Evolutionary conservation across 148 eudicot genomes (phyloP).

Genomic region (Vaccinium vitisidaea): DNA sequence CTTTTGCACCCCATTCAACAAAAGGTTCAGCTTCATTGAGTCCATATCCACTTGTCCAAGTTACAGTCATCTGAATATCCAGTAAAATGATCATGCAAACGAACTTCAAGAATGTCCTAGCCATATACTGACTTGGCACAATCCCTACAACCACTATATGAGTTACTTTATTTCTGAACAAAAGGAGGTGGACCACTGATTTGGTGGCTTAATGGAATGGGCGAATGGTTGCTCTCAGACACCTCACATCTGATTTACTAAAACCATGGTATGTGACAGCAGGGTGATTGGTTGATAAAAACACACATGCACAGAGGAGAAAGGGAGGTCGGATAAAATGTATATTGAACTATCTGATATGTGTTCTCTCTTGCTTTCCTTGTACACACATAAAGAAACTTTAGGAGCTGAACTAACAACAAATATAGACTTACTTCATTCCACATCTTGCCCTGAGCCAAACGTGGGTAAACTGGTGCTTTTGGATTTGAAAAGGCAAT

Average conservation of each 20-base stretch:
- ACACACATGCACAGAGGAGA: neutral
- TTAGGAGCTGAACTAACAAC: neutral
- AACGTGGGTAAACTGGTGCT: conserved; percentile 81
- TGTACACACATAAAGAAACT: neutral
- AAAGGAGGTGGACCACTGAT: neutral
- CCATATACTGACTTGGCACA: neutral
- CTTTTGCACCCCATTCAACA: conserved; percentile 68
- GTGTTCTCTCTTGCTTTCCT: neutral
- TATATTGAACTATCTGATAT: neutral
- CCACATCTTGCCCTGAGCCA: conserved; percentile 90
- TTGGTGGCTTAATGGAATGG: neutral
- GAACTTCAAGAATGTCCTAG: neutral
- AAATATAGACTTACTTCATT: conserved; percentile 62
- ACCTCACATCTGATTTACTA: neutral
- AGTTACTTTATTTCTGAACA: neutral
- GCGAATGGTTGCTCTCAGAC: neutral
- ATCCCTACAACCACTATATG: neutral
- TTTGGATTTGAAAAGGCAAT: conserved; percentile 78
- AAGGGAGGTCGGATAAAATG: neutral
- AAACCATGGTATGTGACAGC: neutral
- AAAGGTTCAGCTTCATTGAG: conserved; percentile 60
- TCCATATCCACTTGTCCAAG: conserved; percentile 88
- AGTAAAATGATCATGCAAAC: conserved; percentile 9
- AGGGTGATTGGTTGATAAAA: neutral
- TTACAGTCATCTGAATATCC: conserved; percentile 64